Evolutionary conservation across 305 asterid genomes (phyloP).

Genomic region (Fraxinus albicans): DNA sequence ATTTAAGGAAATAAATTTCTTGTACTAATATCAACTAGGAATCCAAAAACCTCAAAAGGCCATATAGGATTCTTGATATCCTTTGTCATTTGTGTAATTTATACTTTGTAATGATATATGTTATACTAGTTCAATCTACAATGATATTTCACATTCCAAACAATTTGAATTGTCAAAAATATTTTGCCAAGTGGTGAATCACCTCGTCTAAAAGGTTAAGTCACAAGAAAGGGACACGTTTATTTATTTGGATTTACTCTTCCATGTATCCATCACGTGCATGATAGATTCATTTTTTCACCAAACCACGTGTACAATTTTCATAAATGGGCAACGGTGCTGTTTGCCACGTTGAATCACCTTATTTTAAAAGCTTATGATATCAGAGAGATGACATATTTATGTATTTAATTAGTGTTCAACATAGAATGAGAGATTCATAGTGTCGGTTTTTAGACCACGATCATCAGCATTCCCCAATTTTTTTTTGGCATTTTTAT

Average conservation of each 20-base stretch:
- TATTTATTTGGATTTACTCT: background rate
- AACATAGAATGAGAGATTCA: background rate
- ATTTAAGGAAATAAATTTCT: background rate
- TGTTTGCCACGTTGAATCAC: background rate
- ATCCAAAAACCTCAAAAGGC: background rate
- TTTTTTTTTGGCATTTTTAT: conserved; percentile 4
- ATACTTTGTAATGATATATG: background rate
- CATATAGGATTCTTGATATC: conserved; percentile 3
- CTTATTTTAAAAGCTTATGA: background rate
- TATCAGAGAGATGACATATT: background rate
- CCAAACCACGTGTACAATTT: background rate
- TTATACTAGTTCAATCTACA: background rate
- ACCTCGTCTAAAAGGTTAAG: background rate
- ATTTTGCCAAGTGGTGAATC: background rate
- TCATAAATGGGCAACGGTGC: background rate
- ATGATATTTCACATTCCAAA: background rate
- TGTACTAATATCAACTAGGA: background rate
- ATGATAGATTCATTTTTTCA: background rate
- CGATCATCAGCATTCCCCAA: background rate
- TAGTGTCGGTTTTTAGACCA: background rate
- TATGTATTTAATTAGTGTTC: background rate
- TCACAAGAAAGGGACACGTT: background rate
- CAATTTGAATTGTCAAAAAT: background rate
- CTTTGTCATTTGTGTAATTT: background rate
- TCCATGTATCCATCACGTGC: background rate